A percentile compares a stretch with the other conserved stretches of the same genome.
These are phyloP conservation scores for Lecanicillium sp. DNA, from an alignment of 2,329 filamentous ascomycete species.

Conservation along the genomic window DNA sequence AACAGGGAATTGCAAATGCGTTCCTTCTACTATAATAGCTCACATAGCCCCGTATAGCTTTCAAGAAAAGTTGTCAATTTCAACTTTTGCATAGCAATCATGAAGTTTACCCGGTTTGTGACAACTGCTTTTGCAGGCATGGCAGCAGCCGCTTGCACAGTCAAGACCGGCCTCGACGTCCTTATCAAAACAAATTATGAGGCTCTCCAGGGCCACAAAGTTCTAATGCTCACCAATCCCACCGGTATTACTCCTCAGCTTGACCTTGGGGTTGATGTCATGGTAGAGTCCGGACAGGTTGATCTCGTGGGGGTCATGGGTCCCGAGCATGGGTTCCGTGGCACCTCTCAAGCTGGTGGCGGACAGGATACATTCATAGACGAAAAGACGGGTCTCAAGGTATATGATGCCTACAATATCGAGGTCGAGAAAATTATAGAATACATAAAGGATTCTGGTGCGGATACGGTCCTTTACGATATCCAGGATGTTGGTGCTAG, in stretches of 20 bases:
- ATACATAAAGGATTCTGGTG: constrained; percentile 8
- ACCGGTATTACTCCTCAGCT: constrained; percentile 8
- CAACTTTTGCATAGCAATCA: background rate
- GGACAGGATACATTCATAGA: constrained; percentile 8
- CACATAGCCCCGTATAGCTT: too few relatives aligned
- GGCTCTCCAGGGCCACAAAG: constrained; percentile 5
- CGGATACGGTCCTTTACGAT: constrained; percentile 10
- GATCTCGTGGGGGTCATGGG: constrained; percentile 11
- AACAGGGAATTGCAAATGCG: too few relatives aligned
- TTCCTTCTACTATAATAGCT: too few relatives aligned
- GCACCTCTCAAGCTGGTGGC: constrained; percentile 9
- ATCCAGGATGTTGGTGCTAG: constrained; percentile 10
- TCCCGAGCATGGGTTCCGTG: constrained; percentile 9
- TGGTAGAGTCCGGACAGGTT: constrained; percentile 8
- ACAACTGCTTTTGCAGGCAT: background rate
- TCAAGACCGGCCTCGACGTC: constrained; percentile 11
- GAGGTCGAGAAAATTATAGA: constrained; percentile 6
- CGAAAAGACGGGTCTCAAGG: constrained; percentile 9
- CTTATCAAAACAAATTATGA: constrained; percentile 8
- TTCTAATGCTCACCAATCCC: constrained; percentile 10
- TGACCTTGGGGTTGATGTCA: constrained; percentile 11
- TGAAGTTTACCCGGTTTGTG: background rate
- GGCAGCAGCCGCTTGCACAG: background rate
- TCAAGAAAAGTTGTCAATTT: too few relatives aligned
- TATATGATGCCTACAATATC: constrained; percentile 9